Conservation (phyloP, 73 alveolate species). For the Paramecium primaurelia region DNA sequence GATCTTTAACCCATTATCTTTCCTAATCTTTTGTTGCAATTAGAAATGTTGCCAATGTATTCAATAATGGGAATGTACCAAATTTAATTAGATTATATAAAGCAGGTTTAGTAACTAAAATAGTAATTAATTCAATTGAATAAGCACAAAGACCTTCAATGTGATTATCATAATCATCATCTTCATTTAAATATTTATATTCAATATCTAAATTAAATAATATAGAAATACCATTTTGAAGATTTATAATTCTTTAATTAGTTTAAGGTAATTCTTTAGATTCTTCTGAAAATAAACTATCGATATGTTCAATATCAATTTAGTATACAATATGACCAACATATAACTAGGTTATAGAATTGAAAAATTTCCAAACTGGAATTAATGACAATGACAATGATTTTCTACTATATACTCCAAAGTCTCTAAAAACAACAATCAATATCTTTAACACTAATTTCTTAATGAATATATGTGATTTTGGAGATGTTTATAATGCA, state of each 20-base stretch:
- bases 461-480: conserved; percentile 52
- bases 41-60: conserved; percentile 1
- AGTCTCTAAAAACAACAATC: conserved; percentile 57
- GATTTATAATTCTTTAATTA: not conserved
- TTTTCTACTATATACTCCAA: conserved; percentile 13
- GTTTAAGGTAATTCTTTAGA: not conserved
- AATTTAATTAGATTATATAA: conserved; percentile 33
- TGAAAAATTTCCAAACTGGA: conserved; percentile 55
- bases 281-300: not conserved
- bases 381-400: conserved; percentile 18
- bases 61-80: conserved; percentile 45
- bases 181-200: conserved; percentile 52
- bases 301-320: conserved; percentile 25
- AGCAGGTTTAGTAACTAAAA: conserved; percentile 53
- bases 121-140: conserved; percentile 47
- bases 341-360: conserved; percentile 27
- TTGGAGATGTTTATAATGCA: conserved; percentile 50
- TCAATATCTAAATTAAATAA: conserved; percentile 14
- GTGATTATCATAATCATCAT: conserved; percentile 51
- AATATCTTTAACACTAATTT: conserved; percentile 37
- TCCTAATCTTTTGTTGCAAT: conserved; percentile 27
- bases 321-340: conserved; percentile 28
- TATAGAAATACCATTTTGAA: not conserved
- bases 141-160: conserved; percentile 52
- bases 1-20: conserved; percentile 57